These are phyloP conservation scores for Didymella lethalis DNA, from an alignment of 2,329 filamentous ascomycete genomes.

Conservation along the genomic window DNA sequence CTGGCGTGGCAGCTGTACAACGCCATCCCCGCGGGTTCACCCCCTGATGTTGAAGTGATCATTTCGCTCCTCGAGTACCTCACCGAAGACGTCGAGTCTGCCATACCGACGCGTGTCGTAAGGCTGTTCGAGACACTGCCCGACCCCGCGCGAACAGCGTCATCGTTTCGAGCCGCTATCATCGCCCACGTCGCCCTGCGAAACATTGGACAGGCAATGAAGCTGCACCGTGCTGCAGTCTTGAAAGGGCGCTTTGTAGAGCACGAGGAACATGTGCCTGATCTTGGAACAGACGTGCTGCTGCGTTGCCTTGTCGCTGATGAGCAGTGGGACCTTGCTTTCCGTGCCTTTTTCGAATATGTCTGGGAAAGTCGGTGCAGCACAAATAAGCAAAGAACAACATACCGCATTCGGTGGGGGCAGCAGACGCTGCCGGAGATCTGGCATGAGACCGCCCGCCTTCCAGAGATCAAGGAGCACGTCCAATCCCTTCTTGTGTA, in stretches of 20 bases:
- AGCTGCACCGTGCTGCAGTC: conserved; percentile 43
- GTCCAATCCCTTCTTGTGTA: conserved; percentile 40
- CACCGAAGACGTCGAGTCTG: conserved; percentile 22
- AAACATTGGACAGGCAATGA: conserved; percentile 49
- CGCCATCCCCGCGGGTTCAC: conserved; percentile 28
- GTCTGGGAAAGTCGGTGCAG: conserved; percentile 12
- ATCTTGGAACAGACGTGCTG: conserved; percentile 42
- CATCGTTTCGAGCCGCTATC: conserved; percentile 57
- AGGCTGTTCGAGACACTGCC: conserved; percentile 57
- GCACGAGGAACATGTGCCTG: conserved; percentile 11
- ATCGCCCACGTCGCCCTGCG: conserved; percentile 55
- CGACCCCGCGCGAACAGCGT: conserved; percentile 45
- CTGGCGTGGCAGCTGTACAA: conserved; percentile 51
- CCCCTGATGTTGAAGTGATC: conserved; percentile 16
- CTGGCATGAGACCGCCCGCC: conserved; percentile 34
- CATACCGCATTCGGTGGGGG: conserved; percentile 14
- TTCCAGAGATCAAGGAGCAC: conserved; percentile 39
- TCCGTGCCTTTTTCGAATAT: conserved; percentile 37
- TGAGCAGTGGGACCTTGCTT: conserved; percentile 48
- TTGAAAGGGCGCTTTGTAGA: conserved; percentile 5
- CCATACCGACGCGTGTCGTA: conserved; percentile 55
- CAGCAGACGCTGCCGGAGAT: conserved; percentile 26
- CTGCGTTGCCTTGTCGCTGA: conserved; percentile 41
- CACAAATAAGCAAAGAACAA: conserved; percentile 11
- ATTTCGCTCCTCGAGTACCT: conserved; percentile 45